Base-by-base conservation (phyloP, 768 basidiomycete species). In the Lenzites betulinus region DNA sequence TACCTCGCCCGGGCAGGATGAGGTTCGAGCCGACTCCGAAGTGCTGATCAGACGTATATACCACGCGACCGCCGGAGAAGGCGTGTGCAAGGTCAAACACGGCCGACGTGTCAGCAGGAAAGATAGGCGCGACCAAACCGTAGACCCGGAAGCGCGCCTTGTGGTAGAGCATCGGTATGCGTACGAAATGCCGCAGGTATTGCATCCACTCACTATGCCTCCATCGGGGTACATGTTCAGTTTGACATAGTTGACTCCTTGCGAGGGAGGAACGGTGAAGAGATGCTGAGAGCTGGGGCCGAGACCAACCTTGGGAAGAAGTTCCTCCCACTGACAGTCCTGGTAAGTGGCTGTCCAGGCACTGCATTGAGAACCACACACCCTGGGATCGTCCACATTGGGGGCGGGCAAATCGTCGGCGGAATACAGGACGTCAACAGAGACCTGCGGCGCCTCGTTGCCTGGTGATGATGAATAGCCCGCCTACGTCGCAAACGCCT, bases 171-270 rank as follows among this genome's bases (percentile, higher is more conserved):
- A n/a, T 43, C 1, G 7, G 25, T 36, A 26, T 36, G 42, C 47
- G 38, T 22, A 16, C 39, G 7, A 6, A 18, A 25, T 15, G 30
- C 11, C 13, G 18, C 23, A 7, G 20, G 38, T 38, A 30, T 11
- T 33, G 22, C 7, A 12, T 28, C 18, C 43, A 78, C 89, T 77
- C 70, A 94, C 95, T 70, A 98, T 94, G 2, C 97, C 97, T 41
- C 97, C 97, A 68, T 99, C 97, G 2, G 97, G 97, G 75, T 94
- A 93, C 85, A 96, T 95, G 66, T 89, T 87, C 23, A 99, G 84
- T 74, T 92, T 97, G 59, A 99, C 87, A 73, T 89, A 90, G 63
- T 88, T 95, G 58, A 82, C 79, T 13, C 74, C 69, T 2, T 71
- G 57, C 0, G 84, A 83, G 13, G 78, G 70, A 16, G 85, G 70